These are phyloP conservation scores for Scutellaria galericulata DNA, from an alignment of 257 asterid genomes.

Conservation along the genomic window DNA sequence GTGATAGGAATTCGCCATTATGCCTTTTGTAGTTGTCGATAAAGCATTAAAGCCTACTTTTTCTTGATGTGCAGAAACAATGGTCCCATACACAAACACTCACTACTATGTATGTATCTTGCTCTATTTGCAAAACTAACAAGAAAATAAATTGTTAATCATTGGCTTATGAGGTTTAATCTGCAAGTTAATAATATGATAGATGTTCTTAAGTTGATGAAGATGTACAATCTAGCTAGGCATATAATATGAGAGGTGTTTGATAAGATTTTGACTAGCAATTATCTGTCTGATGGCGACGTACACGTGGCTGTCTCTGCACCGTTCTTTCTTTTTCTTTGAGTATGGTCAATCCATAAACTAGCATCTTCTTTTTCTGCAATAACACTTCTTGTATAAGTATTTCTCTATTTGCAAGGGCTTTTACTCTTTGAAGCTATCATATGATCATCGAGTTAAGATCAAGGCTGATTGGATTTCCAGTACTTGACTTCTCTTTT, in stretches of 20 bases:
- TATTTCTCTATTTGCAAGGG: slow-evolving; percentile 44
- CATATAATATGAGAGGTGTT: slow-evolving; percentile 10
- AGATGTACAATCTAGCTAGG: not conserved
- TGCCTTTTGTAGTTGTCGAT: slow-evolving; percentile 64
- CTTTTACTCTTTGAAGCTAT: slow-evolving; percentile 36
- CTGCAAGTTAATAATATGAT: not conserved
- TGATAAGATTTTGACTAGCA: slow-evolving; percentile 51
- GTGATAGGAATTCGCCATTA: slow-evolving; percentile 50
- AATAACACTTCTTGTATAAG: slow-evolving; percentile 37
- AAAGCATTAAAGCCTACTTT: slow-evolving; percentile 59
- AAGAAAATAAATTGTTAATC: not conserved
- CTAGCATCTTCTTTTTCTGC: slow-evolving; percentile 53
- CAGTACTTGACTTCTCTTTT: slow-evolving; percentile 6
- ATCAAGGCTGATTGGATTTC: slow-evolving; percentile 17
- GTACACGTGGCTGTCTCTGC: slow-evolving; percentile 59
- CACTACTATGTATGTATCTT: not conserved
- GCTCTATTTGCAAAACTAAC: not conserved
- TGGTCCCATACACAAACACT: slow-evolving; percentile 53
- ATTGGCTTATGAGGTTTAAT: not conserved
- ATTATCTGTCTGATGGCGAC: slow-evolving; percentile 38
- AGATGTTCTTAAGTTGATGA: too few relatives aligned
- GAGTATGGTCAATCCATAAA: slow-evolving; percentile 55
- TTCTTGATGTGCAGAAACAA: slow-evolving; percentile 39
- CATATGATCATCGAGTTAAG: slow-evolving; percentile 8
- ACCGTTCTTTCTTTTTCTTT: slow-evolving; percentile 57